Conservation (phyloP, 495 filamentous ascomycete species). For the Penicillium desertorum region DNA sequence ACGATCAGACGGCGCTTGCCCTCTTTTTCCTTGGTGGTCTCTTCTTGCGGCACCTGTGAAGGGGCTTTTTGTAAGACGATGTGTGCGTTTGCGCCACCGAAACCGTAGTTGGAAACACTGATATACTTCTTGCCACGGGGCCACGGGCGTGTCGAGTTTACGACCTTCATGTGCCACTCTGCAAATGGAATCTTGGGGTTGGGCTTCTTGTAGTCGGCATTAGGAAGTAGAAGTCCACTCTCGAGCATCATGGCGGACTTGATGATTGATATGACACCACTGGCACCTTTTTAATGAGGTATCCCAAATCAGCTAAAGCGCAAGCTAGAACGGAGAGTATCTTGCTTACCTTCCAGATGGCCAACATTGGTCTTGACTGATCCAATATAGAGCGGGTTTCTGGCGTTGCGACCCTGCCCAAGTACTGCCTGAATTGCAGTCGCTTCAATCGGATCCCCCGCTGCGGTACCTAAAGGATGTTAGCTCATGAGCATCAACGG, state of each 20-base stretch:
- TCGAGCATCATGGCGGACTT: slow-evolving; percentile 59
- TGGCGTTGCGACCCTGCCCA: slow-evolving; percentile 32
- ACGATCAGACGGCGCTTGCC: too few species aligned
- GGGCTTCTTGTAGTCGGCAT: slow-evolving; percentile 37
- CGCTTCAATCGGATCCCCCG: slow-evolving; percentile 53
- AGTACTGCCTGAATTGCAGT: slow-evolving; percentile 47
- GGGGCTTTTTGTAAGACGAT: too few species aligned
- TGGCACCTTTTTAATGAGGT: too few species aligned
- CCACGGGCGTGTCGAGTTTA: slow-evolving; percentile 21
- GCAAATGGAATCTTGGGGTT: slow-evolving; percentile 35
- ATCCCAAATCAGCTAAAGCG: too few species aligned
- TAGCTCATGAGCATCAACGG: too few species aligned
- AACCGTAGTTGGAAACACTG: slow-evolving; percentile 63
- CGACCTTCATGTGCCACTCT: slow-evolving; percentile 32
- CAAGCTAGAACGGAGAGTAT: too few species aligned
- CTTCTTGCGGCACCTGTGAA: too few species aligned
- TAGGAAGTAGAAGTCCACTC: slow-evolving; percentile 38
- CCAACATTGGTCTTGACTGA: slow-evolving; percentile 45
- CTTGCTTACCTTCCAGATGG: slow-evolving; percentile 62
- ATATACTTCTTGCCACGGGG: slow-evolving; percentile 34
- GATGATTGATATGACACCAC: slow-evolving; percentile 59
- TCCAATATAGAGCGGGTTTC: slow-evolving; percentile 36
- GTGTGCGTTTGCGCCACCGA: slow-evolving; percentile 62
- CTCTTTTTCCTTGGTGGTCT: too few species aligned
- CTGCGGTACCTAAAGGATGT: too few species aligned